A percentile compares a stretch with the other conserved stretches of the same genome.
phyloP scores from a whole-genome alignment of 2,329 filamentous ascomycete species.

The Drechslerella coelobrocha region DNA sequence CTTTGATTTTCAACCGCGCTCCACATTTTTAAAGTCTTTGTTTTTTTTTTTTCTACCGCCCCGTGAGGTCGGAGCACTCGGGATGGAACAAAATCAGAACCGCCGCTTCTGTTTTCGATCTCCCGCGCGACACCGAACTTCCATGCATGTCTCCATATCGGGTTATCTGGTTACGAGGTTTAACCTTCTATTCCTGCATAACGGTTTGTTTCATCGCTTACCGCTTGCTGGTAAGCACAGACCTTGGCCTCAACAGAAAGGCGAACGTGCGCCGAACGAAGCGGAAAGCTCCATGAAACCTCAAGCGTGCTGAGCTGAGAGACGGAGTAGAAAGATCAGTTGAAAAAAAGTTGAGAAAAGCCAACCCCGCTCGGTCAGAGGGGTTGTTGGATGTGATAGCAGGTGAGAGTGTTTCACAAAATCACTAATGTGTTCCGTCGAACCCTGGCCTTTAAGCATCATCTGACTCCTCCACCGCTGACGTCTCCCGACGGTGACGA shows the following conservation, averaged over 20 bases:
- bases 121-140: slow-evolving; percentile 31
- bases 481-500: neutral
- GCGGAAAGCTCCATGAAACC: slow-evolving; percentile 44
- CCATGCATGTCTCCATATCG: slow-evolving; percentile 45
- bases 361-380: slow-evolving; percentile 19
- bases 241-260: slow-evolving; percentile 24
- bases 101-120: slow-evolving; percentile 34
- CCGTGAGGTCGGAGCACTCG: neutral
- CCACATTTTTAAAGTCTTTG: slow-evolving; percentile 6
- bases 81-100: slow-evolving; percentile 2
- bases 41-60: neutral
- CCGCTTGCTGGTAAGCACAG: slow-evolving; percentile 38
- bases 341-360: slow-evolving; percentile 26
- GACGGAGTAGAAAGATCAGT: slow-evolving; percentile 3
- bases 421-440: slow-evolving; percentile 10
- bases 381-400: slow-evolving; percentile 45
- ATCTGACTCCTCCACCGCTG: slow-evolving; percentile 37
- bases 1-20: slow-evolving; percentile 29
- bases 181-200: slow-evolving; percentile 30
- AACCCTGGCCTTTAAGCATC: slow-evolving; percentile 27
- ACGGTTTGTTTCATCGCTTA: slow-evolving; percentile 50
- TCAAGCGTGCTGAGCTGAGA: slow-evolving; percentile 15
- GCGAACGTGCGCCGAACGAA: slow-evolving; percentile 16
- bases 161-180: slow-evolving; percentile 48
- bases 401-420: slow-evolving; percentile 49